phyloP scores from a whole-genome alignment of 2,329 filamentous ascomycete genomes.

The Colletotrichum zoysiae region DNA sequence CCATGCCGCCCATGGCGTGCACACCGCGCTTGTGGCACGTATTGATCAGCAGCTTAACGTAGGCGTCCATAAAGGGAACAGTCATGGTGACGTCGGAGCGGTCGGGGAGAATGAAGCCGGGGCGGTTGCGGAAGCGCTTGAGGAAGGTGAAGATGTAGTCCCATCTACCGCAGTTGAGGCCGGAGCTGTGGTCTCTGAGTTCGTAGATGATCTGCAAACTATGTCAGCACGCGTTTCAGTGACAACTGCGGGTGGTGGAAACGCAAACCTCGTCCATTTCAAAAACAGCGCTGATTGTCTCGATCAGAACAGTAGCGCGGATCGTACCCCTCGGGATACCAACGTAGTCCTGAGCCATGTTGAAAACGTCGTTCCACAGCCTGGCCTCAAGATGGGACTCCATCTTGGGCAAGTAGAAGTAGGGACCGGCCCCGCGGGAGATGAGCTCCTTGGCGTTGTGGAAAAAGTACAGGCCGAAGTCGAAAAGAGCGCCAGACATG shows the following conservation, averaged over 20 bases:
- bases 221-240: background rate
- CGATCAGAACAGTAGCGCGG: constrained; percentile 87
- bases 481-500: constrained; percentile 86
- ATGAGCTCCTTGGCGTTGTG: constrained; percentile 89
- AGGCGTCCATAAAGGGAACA: constrained; percentile 91
- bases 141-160: constrained; percentile 97
- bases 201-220: constrained; percentile 82
- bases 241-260: background rate
- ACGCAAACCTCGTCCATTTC: constrained; percentile 82
- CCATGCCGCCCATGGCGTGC: constrained; percentile 95
- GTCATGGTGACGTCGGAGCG: constrained; percentile 90
- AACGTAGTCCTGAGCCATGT: constrained; percentile 87
- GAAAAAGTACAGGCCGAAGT: constrained; percentile 95
- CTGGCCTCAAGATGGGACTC: constrained; percentile 91
- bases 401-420: constrained; percentile 94
- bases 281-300: constrained; percentile 91
- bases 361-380: constrained; percentile 94
- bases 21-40: constrained; percentile 90
- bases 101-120: constrained; percentile 88
- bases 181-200: constrained; percentile 87
- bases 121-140: constrained; percentile 93
- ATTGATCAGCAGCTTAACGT: constrained; percentile 88
- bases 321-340: constrained; percentile 86
- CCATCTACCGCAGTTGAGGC: constrained; percentile 93
- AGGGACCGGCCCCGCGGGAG: constrained; percentile 81